These are phyloP conservation scores for Arachis hypogaea DNA, from an alignment of 306 rosid species.

Conservation along the genomic window DNA sequence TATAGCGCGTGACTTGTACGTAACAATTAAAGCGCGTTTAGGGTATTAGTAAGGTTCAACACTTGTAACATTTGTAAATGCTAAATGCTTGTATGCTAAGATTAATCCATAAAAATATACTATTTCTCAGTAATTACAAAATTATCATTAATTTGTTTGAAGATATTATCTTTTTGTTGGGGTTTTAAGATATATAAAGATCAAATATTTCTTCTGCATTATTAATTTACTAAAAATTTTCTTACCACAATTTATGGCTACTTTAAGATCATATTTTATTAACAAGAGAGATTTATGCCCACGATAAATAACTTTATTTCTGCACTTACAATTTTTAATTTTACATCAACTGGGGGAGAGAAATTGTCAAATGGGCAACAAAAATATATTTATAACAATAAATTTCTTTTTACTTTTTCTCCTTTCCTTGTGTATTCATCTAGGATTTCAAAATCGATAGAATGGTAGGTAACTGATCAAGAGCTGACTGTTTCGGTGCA, in stretches of 20 bases:
- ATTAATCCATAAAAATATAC: not conserved
- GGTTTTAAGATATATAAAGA: not conserved
- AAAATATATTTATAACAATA: not conserved
- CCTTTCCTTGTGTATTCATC: constrained; percentile 25
- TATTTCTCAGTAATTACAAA: not conserved
- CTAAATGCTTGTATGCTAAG: no score
- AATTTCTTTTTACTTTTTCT: constrained; percentile 7
- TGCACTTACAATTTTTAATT: constrained; percentile 8
- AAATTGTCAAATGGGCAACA: constrained; percentile 5
- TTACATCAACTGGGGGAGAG: constrained; percentile 15
- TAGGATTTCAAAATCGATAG: constrained; percentile 36
- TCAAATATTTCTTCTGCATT: not conserved
- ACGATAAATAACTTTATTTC: not conserved
- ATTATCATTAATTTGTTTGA: not conserved
- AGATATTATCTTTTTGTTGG: not conserved
- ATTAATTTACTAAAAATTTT: no score
- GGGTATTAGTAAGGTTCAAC: no score
- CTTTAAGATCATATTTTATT: not conserved
- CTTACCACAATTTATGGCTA: not conserved
- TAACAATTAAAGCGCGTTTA: no score
- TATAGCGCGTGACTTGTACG: no score
- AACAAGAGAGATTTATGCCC: not conserved
- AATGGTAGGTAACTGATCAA: constrained; percentile 40
- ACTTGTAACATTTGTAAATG: no score
- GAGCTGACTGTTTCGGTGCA: constrained; percentile 58